Evolutionary conservation across 2,329 filamentous ascomycete species (phyloP).

Genomic region (Cadophora luteo-olivacea): DNA sequence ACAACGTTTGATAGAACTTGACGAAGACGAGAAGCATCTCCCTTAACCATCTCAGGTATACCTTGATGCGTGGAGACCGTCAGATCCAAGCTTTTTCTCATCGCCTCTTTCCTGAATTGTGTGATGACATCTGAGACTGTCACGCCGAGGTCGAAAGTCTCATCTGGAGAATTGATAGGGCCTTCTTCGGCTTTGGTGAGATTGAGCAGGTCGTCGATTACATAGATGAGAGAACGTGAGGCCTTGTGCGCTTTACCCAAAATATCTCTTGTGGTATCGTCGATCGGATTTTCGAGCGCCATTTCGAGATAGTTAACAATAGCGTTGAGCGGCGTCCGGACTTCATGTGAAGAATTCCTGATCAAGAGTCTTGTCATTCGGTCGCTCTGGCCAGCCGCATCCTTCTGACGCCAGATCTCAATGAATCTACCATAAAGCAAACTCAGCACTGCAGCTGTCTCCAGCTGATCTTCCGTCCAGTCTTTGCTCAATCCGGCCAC

Average conservation of each 20-base stretch:
- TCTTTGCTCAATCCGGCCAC: conserved; percentile 83
- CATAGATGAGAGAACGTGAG: conserved; percentile 90
- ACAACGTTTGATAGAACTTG: conserved; percentile 84
- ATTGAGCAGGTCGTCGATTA: conserved; percentile 91
- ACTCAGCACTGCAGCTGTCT: conserved; percentile 86
- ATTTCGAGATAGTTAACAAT: conserved; percentile 97
- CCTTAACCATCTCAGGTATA: conserved; percentile 73
- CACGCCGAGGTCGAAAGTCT: conserved; percentile 73
- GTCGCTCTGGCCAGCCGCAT: conserved; percentile 81
- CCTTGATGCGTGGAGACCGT: conserved; percentile 71
- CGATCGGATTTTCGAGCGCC: conserved; percentile 79
- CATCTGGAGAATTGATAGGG: conserved; percentile 77
- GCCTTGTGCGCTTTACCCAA: conserved; percentile 85
- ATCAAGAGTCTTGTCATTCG: conserved; percentile 79
- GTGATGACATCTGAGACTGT: conserved; percentile 79
- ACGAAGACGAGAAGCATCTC: conserved; percentile 78
- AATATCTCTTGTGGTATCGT: conserved; percentile 84
- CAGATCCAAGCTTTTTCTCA: conserved; percentile 76
- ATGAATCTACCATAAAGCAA: conserved; percentile 89
- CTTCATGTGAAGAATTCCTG: conserved; percentile 90
- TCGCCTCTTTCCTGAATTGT: conserved; percentile 75
- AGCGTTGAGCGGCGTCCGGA: conserved; percentile 87
- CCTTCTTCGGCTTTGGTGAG: conserved; percentile 89
- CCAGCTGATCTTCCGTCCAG: conserved; percentile 88
- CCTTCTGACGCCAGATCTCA: conserved; percentile 91